These are phyloP conservation scores for Termitomyces sp. DNA, from an alignment of 768 basidiomycete genomes.

Conservation along the genomic window DNA sequence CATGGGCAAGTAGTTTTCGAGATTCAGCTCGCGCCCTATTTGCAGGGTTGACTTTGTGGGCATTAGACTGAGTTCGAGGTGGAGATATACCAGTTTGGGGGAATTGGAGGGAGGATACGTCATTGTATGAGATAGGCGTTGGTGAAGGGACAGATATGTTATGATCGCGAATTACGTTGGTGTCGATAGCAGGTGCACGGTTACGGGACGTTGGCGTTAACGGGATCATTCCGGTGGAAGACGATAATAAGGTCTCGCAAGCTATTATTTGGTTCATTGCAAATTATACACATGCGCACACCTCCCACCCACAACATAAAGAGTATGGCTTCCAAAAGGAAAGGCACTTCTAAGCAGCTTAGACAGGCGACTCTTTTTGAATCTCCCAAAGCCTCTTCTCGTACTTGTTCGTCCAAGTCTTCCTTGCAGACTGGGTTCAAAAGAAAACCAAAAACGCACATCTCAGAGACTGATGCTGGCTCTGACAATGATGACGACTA, in stretches of 20 bases:
- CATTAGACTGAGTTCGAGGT: conserved; percentile 9
- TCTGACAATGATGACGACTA: conserved; percentile 13
- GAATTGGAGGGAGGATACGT: conserved; percentile 20
- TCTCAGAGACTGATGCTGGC: conserved; percentile 1
- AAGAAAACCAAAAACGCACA: conserved; percentile 8
- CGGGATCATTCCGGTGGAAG: conserved; percentile 1
- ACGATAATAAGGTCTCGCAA: too few species aligned
- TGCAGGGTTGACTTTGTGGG: conserved; percentile 18
- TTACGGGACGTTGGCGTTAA: conserved; percentile 4
- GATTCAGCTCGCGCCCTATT: conserved; percentile 52
- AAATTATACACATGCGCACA: background rate
- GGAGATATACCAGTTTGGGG: conserved; percentile 16
- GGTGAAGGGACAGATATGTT: conserved; percentile 9
- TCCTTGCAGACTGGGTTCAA: background rate
- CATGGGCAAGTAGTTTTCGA: conserved; percentile 61
- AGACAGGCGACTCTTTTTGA: conserved; percentile 41
- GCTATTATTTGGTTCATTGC: too few species aligned
- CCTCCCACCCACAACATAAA: background rate
- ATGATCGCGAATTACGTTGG: conserved; percentile 1
- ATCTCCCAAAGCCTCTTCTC: conserved; percentile 23
- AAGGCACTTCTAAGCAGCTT: conserved; percentile 19
- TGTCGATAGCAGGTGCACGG: conserved; percentile 6
- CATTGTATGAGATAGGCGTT: conserved; percentile 1
- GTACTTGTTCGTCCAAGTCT: conserved; percentile 8
- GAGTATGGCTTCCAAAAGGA: conserved; percentile 14